Evolutionary conservation across 2,329 filamentous ascomycete species (phyloP).

Genomic region (Penicillium sp.): DNA sequence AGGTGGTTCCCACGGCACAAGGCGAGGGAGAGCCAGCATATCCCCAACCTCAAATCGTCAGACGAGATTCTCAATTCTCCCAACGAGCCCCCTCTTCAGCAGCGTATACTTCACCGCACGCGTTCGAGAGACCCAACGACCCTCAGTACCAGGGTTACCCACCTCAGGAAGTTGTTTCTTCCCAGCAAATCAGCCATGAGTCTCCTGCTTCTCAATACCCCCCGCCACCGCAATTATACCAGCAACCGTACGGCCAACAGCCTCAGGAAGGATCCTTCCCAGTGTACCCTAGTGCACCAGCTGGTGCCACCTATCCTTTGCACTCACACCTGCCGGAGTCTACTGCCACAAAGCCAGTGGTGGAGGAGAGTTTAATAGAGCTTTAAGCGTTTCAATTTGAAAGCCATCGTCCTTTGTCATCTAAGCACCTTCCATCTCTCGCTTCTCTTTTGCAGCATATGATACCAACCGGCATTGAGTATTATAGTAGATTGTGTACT

Average conservation of each 20-base stretch:
- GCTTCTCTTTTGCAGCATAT: conserved; percentile 7
- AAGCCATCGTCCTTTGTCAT: background rate
- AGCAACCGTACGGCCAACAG: conserved; percentile 21
- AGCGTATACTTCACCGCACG: background rate
- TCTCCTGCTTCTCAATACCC: conserved; percentile 5
- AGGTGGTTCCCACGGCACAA: conserved; percentile 8
- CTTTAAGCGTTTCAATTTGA: conserved; percentile 18
- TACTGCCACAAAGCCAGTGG: conserved; percentile 20
- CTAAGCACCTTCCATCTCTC: background rate
- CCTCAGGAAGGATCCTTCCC: conserved; percentile 17
- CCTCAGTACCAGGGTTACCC: conserved; percentile 11
- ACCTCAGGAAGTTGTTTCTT: conserved; percentile 9
- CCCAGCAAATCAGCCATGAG: conserved; percentile 8
- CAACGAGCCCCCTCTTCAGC: conserved; percentile 2
- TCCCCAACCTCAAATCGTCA: conserved; percentile 7
- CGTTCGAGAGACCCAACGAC: background rate
- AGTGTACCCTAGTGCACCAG: conserved; percentile 4
- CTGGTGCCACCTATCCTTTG: conserved; percentile 15
- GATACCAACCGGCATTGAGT: conserved; percentile 13
- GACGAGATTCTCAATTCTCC: conserved; percentile 15
- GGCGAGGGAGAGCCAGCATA: conserved; percentile 12
- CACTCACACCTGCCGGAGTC: conserved; percentile 21
- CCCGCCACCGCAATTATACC: conserved; percentile 16
- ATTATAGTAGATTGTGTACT: background rate
- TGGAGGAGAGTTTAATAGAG: conserved; percentile 31